Base-by-base conservation (phyloP, 202 grass and related monocot species). In the Setaria italica region DNA sequence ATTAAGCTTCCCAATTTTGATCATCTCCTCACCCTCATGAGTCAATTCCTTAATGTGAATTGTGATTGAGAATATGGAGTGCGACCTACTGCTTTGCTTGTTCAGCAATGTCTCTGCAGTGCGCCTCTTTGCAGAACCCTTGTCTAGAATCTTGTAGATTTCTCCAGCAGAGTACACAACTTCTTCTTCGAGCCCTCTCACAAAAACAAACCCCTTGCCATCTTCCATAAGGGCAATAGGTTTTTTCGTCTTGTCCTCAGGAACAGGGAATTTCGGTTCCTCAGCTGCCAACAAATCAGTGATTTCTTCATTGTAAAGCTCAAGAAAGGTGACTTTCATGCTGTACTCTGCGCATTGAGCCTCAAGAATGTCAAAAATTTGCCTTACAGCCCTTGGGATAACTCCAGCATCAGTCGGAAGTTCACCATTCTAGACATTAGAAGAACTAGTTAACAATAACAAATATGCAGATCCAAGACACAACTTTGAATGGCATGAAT, bases 1-100 rank as follows among this genome's bases (percentile, higher is more conserved):
- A 94, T 99, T 99, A 90, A 99, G 94, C 88, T 99, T 99, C 80
- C 97, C 97, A 66, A 95, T 95, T 87, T 99, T 99, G 84, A 99
- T 99, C 97, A 99, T 97, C 83, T 99, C 97, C 84, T 99, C 97
- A 10, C 97, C 89, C 78, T 99, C 97, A 88, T 90, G 90, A 74
- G 97, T 99, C 66, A 90, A 62, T 88, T 99, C 97, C 85, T 99
- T 99, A 62, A 97, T 99, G 86, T 99, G 97, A 88, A 99, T 99
- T 85, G 97, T 99, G 85, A 99, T 94, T 66, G 93, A 97, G 77
- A 99, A 99, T 85, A 99, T 99, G 19, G 97, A 99, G 74, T 99
- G 97, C 70, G 93, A 97, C 82, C 97, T 91, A 91, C 97, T 99
- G 42, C 97, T 99, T 85, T 99, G 97, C 84, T 99, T 99, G 79